Evolutionary conservation across 192 early-diverging fungal genomes (phyloP).

Genomic region (Linnemannia elongata): DNA sequence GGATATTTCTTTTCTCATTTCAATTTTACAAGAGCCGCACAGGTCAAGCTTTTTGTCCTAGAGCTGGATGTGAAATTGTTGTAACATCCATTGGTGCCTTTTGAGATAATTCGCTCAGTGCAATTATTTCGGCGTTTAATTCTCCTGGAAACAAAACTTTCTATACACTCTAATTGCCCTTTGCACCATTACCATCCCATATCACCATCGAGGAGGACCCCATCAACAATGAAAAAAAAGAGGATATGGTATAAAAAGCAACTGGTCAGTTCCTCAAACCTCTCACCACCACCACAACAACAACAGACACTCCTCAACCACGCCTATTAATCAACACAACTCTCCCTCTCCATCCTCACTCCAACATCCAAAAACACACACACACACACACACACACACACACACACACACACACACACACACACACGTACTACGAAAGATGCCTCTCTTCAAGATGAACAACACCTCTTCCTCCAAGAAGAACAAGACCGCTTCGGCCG

Average conservation of each 20-base stretch:
- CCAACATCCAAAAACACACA: slow-evolving; percentile 1
- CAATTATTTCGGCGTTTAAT: not conserved
- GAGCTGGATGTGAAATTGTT: not conserved
- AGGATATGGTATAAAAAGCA: too few relatives aligned
- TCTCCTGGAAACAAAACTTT: not conserved
- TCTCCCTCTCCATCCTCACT: not conserved
- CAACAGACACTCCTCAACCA: not conserved
- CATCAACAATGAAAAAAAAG: too few relatives aligned
- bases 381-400: too few relatives aligned
- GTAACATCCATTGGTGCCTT: not conserved
- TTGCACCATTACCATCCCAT: not conserved
- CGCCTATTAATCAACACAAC: not conserved
- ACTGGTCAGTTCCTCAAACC: too few relatives aligned
- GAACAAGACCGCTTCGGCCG: slow-evolving; percentile 23
- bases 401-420: not conserved
- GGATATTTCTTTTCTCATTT: not conserved
- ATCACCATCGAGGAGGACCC: too few relatives aligned
- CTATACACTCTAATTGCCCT: not conserved
- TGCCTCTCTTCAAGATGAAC: slow-evolving; percentile 29
- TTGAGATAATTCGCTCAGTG: not conserved
- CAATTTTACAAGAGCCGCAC: not conserved
- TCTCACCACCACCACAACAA: not conserved
- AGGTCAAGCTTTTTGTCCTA: not conserved
- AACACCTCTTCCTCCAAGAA: slow-evolving; percentile 14
- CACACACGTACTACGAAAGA: not conserved